Evolutionary conservation across 331 rosid genomes (phyloP), one percentile per base, ranked within the genome.

Genomic region (Pyracantha coccinea): DNA sequence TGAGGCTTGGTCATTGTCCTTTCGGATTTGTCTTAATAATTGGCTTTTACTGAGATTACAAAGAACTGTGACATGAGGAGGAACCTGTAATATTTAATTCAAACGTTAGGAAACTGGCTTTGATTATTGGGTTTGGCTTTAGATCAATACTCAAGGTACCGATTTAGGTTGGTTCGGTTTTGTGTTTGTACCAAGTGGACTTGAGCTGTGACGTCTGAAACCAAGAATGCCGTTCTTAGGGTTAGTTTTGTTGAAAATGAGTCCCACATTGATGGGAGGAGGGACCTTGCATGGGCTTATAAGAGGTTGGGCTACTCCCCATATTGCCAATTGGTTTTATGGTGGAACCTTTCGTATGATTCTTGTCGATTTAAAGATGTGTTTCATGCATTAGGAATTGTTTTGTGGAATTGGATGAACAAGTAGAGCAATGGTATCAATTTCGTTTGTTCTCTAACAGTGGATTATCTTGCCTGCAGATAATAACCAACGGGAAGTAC

Each of bases 401-500:
- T 45, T 21, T 29, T 6, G 12, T 24, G 53, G 1, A 70, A 47
- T 78, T 7, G n/a, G 25, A 16, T 61, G 68, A 53, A 67, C 45
- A 23, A 62, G 31, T 27, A 10, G 12, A 69, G 24, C 10, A 12
- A 28, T 44, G 27, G 45, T 8, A 44, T 75, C 45, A 58, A 33
- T 55, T 16, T 54, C 15, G 62, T 31, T 45, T 73, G 8, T 76
- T 75, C 21, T 68, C 65, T 79, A 19, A 78, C 28, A 2, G 6
- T 59, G 52, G 71, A 27, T 68, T 65, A 41, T 20, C 44, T 68
- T 81, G 75, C 27, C 27, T 68, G 75, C 92, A 93, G 98, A 88
- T 91, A 71, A 82, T 92, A 75, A 88, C 86, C 33, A 92, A 94
- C 59, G 99, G 99, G 27, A 88, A 83, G 88, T 94, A 83, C 81